Evolutionary conservation across 2,329 filamentous ascomycete species (phyloP), one percentile per base, ranked within the genome.

Genomic region (Claviceps quebecensis): DNA sequence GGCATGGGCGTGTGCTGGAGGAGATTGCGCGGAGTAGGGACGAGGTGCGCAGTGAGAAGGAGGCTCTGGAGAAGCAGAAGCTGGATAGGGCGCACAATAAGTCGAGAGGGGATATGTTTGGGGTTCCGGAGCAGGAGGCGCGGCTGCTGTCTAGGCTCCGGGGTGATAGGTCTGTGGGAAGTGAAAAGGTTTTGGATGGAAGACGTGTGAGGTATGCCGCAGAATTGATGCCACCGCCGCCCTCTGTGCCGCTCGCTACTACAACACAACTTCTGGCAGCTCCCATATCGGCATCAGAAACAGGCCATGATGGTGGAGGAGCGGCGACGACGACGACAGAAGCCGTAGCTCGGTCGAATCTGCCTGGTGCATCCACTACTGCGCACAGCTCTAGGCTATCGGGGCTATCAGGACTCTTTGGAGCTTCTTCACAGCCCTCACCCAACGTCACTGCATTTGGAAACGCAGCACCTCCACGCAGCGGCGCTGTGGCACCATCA

Each of bases 21-120:
- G 38, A 48, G 34, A 63, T 71, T 34, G 59, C 68, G 5, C 59
- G 64, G 52, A 74, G 71, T 54, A 54, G 48, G 1, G 66, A 74
- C 44, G 70, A 75, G 53, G 55, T 62, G 1, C 54, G 56, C 11
- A 57, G 70, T 23, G 65, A 64, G 36, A 52, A 57, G 6, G 55
- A 52, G 6, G 67, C 63, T 59, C 53, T 56, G 5, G 54, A 56
- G 3, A 61, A 63, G 52, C 61, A 65, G 48, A 57, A 54, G 7
- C 44, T 46, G 23, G 36, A 39, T 8, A 45, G 52, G 46, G 46
- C 39, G 8, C 54, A 56, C 14, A 34, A 11, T 11, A 50, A 50
- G 14, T 44, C 47, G 34, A 46, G 49, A 19, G 46, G 22, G 5
- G 46, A 50, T 5, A 49, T 56, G 52, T 56, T 56, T 46, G 54